Evolutionary conservation across 371 early-diverging fungal genomes (phyloP).

Genomic region (Saksenaea oblongispora): DNA sequence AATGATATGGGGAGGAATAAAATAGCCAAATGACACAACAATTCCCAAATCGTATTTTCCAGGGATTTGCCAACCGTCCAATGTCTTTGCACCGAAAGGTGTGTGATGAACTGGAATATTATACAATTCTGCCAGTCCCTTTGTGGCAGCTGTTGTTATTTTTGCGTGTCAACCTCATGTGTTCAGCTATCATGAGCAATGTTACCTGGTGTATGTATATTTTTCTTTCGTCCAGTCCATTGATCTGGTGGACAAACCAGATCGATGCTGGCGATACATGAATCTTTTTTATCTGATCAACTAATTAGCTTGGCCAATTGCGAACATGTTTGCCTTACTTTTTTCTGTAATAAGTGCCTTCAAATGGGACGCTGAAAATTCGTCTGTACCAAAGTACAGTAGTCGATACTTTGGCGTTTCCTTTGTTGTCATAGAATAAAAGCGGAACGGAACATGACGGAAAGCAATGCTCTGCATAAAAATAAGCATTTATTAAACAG

Average conservation of each 20-base stretch:
- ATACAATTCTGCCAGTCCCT: slow-evolving; percentile 42
- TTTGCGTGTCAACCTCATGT: not conserved
- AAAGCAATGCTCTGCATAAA: not conserved
- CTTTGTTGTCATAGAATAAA: not conserved
- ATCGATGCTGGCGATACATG: slow-evolving; percentile 53
- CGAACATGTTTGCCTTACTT: slow-evolving; percentile 22
- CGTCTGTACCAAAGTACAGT: slow-evolving; percentile 86
- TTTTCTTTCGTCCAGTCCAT: slow-evolving; percentile 44
- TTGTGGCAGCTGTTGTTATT: slow-evolving; percentile 32
- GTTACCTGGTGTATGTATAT: slow-evolving; percentile 42
- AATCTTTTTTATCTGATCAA: not conserved
- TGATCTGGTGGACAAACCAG: slow-evolving; percentile 72
- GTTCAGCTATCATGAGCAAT: not conserved
- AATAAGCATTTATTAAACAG: not conserved
- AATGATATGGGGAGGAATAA: slow-evolving; percentile 77
- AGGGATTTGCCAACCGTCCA: slow-evolving; percentile 35
- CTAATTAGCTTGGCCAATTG: not conserved
- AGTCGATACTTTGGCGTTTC: slow-evolving; percentile 31
- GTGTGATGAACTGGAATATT: slow-evolving; percentile 30
- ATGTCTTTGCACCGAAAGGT: slow-evolving; percentile 21
- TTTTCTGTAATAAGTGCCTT: slow-evolving; percentile 57
- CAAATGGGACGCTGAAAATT: slow-evolving; percentile 74
- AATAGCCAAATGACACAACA: slow-evolving; percentile 93
- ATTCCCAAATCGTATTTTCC: slow-evolving; percentile 77
- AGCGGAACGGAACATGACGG: not conserved